Percentiles rank a stretch among this genome's conserved stretches.
These are phyloP conservation scores for Geotrichum candidum DNA, from an alignment of 1,139 yeast genomes.

Conservation along the genomic window DNA sequence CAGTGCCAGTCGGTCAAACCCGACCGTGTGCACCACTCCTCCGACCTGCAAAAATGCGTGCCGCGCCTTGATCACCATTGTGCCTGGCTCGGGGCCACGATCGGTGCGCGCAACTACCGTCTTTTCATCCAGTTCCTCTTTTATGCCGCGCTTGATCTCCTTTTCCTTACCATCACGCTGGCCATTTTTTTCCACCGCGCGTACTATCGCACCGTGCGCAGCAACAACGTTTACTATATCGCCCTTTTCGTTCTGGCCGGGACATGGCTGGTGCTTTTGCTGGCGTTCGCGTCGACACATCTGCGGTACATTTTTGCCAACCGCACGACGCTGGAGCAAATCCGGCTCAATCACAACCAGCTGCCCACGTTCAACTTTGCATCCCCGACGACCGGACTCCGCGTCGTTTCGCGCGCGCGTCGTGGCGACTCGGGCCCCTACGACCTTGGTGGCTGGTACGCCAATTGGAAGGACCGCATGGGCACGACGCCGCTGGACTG, in stretches of 20 bases:
- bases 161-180: neutral
- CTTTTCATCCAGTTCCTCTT: constrained; percentile 20
- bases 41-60: constrained; percentile 58
- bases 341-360: constrained; percentile 22
- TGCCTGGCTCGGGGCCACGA: constrained; percentile 85
- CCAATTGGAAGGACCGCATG: constrained; percentile 12
- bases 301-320: constrained; percentile 26
- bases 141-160: neutral
- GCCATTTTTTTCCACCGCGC: neutral
- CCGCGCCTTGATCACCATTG: constrained; percentile 71
- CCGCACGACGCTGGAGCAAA: constrained; percentile 35
- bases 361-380: constrained; percentile 30
- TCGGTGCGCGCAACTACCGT: constrained; percentile 75
- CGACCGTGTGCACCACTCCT: constrained; percentile 82
- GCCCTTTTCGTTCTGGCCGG: constrained; percentile 31
- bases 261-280: constrained; percentile 23
- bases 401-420: constrained; percentile 4
- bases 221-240: constrained; percentile 24
- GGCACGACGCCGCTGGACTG: constrained; percentile 6
- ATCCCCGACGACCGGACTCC: constrained; percentile 1
- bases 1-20: constrained; percentile 81
- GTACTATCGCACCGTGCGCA: neutral
- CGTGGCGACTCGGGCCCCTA: constrained; percentile 28
- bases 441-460: constrained; percentile 25
- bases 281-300: constrained; percentile 30